Evolutionary conservation across 768 basidiomycete genomes (phyloP).

Genomic region (Mycena epipterygia): DNA sequence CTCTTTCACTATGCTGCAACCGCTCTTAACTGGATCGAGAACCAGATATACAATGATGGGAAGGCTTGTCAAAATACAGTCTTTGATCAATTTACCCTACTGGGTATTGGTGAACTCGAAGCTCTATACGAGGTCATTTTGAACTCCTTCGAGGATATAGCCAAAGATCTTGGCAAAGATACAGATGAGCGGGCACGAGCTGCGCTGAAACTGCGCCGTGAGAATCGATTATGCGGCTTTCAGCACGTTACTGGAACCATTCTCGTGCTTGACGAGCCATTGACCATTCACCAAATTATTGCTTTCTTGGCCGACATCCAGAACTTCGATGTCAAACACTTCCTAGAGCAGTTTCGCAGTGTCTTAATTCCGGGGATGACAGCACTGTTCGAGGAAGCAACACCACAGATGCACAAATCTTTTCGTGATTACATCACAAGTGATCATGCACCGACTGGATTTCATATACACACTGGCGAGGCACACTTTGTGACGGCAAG

Average conservation of each 20-base stretch:
- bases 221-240: not conserved
- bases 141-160: constrained; percentile 17
- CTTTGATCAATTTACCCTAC: not conserved
- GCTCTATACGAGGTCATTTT: constrained; percentile 12
- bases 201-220: not conserved
- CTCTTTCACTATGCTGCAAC: constrained; percentile 19
- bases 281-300: constrained; percentile 11
- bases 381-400: constrained; percentile 14
- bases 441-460: not conserved
- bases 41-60: not conserved
- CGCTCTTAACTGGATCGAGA: constrained; percentile 13
- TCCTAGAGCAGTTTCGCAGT: constrained; percentile 6
- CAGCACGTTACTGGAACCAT: constrained; percentile 12
- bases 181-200: not conserved
- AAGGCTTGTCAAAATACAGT: not conserved
- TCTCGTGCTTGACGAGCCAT: constrained; percentile 7
- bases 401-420: constrained; percentile 23
- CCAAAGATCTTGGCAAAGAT: no score
- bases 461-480: constrained; percentile 3
- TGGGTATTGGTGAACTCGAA: constrained; percentile 8
- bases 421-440: constrained; percentile 15
- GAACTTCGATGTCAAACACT: not conserved
- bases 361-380: constrained; percentile 16
- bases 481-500: constrained; percentile 11
- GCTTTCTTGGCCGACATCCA: constrained; percentile 14